A percentile compares a stretch with the other conserved stretches of the same genome.
Evolutionary conservation across 331 rosid species (phyloP).

Genomic region (Quercus tomentella): DNA sequence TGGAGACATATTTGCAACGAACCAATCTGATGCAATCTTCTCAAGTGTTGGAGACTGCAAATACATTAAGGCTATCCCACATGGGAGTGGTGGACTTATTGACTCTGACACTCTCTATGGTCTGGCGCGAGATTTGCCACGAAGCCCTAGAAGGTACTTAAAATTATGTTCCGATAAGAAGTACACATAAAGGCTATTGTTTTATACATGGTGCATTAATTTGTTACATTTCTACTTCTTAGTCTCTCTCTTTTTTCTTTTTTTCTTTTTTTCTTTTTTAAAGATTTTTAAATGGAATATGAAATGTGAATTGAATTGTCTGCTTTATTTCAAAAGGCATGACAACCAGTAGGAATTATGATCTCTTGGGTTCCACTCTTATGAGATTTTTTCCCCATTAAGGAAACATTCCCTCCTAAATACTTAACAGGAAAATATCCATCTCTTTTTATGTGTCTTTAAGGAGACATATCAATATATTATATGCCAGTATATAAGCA

Average conservation of each 20-base stretch:
- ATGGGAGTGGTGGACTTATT: slow-evolving; percentile 75
- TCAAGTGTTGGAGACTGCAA: slow-evolving; percentile 67
- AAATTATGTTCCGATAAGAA: too few relatives aligned
- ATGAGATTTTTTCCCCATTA: neutral
- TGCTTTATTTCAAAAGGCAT: neutral
- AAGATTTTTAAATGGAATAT: neutral
- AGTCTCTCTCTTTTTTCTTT: neutral
- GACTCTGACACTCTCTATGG: slow-evolving; percentile 95
- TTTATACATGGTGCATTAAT: neutral
- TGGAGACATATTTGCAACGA: slow-evolving; percentile 64
- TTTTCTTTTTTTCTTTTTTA: neutral
- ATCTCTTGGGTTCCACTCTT: neutral
- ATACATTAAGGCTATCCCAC: slow-evolving; percentile 68
- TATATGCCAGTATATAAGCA: too few relatives aligned
- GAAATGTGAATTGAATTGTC: neutral
- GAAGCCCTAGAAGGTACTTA: slow-evolving; percentile 78
- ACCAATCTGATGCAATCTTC: slow-evolving; percentile 53
- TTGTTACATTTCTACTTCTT: neutral
- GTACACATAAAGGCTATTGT: neutral
- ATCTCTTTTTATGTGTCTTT: too few relatives aligned
- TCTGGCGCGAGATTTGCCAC: slow-evolving; percentile 70
- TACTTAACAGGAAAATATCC: too few relatives aligned
- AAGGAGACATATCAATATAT: too few relatives aligned
- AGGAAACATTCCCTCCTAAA: too few relatives aligned
- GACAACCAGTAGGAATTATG: neutral